Conservation (phyloP, 2,329 filamentous ascomycete species). For the Aspergillus latus region DNA sequence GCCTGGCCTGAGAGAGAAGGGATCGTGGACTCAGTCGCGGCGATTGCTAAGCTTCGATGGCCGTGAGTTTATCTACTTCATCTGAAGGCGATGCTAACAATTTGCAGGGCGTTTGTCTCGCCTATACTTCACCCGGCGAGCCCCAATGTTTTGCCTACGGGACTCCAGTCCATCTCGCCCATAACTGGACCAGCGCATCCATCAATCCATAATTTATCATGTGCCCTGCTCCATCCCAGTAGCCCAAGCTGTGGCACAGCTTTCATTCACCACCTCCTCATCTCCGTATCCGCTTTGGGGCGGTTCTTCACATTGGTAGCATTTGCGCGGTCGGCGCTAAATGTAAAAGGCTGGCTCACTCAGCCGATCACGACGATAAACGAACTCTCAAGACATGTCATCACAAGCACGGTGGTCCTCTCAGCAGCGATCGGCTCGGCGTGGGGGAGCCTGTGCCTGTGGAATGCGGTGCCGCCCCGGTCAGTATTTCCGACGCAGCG, state of each 20-base stretch:
- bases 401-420: constrained; percentile 74
- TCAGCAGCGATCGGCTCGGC: constrained; percentile 80
- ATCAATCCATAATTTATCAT: constrained; percentile 79
- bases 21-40: constrained; percentile 76
- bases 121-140: constrained; percentile 81
- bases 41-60: constrained; percentile 80
- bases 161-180: constrained; percentile 68
- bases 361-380: constrained; percentile 68
- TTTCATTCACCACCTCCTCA: constrained; percentile 83
- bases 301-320: constrained; percentile 73
- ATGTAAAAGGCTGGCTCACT: constrained; percentile 66
- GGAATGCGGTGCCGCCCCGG: constrained; percentile 75
- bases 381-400: constrained; percentile 64
- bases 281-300: constrained; percentile 74
- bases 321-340: constrained; percentile 64
- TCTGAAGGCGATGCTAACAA: background rate
- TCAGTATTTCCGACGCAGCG: constrained; percentile 75
- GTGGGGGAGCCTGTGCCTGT: constrained; percentile 88
- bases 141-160: constrained; percentile 57
- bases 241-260: constrained; percentile 87
- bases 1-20: constrained; percentile 74
- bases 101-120: constrained; percentile 69
- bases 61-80: constrained; percentile 67
- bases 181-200: constrained; percentile 84
- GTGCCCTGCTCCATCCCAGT: constrained; percentile 81